Conservation (phyloP, 768 basidiomycete genomes). For the Russula olivacea region DNA sequence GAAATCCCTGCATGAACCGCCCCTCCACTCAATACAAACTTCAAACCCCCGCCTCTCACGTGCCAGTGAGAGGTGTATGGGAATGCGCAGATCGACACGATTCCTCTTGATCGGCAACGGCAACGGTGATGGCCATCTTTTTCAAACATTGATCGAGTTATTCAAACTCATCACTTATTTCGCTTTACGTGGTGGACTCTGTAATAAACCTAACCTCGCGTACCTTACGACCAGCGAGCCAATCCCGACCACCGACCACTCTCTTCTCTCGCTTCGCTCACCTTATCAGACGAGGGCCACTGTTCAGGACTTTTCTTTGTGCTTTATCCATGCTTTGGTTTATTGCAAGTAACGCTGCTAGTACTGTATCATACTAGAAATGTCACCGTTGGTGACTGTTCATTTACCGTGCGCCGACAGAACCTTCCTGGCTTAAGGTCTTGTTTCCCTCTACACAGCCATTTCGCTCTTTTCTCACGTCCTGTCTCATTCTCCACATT, state of each 20-base stretch:
- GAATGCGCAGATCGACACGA: slow-evolving; percentile 16
- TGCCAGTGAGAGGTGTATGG: not conserved
- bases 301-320: not conserved
- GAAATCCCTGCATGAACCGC: not conserved
- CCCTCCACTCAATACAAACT: not conserved
- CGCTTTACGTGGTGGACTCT: not conserved
- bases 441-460: not conserved
- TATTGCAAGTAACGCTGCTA: not conserved
- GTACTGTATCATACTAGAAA: not conserved
- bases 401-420: not conserved
- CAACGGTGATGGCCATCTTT: not conserved
- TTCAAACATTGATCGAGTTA: not conserved
- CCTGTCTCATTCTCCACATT: not conserved
- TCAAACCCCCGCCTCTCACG: not conserved
- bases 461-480: not conserved
- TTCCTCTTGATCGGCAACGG: slow-evolving; percentile 14
- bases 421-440: not conserved
- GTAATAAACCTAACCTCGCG: not conserved
- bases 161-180: not conserved
- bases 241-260: not conserved
- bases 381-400: not conserved
- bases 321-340: not conserved
- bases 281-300: not conserved
- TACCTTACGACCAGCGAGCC: not conserved
- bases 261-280: slow-evolving; percentile 1